Conservation (phyloP, 768 basidiomycete species). For the Psilocybe sp. region DNA sequence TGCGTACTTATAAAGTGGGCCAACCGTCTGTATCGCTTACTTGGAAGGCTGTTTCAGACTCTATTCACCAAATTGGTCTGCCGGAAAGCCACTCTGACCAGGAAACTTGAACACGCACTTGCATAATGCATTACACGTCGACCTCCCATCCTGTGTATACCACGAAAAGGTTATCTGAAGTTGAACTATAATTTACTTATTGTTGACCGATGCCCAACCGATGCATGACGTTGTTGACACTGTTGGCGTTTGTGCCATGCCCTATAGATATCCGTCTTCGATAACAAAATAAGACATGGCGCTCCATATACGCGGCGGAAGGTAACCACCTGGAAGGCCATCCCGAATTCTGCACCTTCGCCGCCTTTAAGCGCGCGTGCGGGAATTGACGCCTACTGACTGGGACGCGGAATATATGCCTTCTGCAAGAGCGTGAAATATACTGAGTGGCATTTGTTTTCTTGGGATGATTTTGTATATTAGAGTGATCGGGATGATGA, state of each 20-base stretch:
- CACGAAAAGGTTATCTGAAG: conserved; percentile 29
- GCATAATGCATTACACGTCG: conserved; percentile 24
- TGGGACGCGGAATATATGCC: conserved; percentile 64
- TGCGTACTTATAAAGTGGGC: conserved; percentile 32
- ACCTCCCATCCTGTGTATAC: conserved; percentile 33
- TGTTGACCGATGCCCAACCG: conserved; percentile 8
- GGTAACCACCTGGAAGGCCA: conserved; percentile 67
- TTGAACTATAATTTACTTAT: conserved; percentile 35
- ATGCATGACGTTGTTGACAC: conserved; percentile 28
- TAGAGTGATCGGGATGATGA: too few species aligned
- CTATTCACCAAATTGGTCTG: conserved; percentile 11
- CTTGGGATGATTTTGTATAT: too few species aligned
- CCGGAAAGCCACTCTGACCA: background rate
- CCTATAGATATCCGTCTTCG: conserved; percentile 65
- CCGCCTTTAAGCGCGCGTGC: conserved; percentile 60
- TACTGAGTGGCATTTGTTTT: too few species aligned
- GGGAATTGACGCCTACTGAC: conserved; percentile 61
- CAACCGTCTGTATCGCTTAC: conserved; percentile 40
- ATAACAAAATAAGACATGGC: conserved; percentile 65
- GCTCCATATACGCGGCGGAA: conserved; percentile 60
- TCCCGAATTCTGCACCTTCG: conserved; percentile 73
- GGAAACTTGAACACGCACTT: conserved; percentile 16
- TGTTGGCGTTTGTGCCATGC: background rate
- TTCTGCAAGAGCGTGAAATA: conserved; percentile 4
- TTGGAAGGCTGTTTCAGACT: conserved; percentile 27